Conservation (phyloP, 2,329 filamentous ascomycete species). For the Rhynchosporium agropyri region DNA sequence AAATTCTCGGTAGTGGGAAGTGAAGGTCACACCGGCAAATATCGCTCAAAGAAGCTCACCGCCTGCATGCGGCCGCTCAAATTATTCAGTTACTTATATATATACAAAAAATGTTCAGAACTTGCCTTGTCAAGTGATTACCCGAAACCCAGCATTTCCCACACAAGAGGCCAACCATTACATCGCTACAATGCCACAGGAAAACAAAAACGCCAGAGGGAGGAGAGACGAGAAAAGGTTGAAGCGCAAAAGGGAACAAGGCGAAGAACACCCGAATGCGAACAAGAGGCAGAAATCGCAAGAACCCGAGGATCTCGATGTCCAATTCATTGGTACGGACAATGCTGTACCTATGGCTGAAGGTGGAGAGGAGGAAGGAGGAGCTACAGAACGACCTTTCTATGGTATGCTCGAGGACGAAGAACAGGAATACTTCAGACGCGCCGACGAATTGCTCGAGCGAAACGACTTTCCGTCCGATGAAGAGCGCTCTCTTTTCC, state of each 20-base stretch:
- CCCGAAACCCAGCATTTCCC: neutral
- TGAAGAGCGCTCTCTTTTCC: slow-evolving; percentile 71
- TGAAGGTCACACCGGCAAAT: slow-evolving; percentile 8
- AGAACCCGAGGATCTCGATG: slow-evolving; percentile 31
- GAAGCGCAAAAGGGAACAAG: slow-evolving; percentile 52
- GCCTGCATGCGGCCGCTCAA: slow-evolving; percentile 24
- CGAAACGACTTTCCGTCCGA: slow-evolving; percentile 80
- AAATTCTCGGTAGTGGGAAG: slow-evolving; percentile 3
- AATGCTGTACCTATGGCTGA: slow-evolving; percentile 28
- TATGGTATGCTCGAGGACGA: slow-evolving; percentile 91
- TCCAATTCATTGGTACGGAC: slow-evolving; percentile 31
- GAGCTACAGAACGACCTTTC: slow-evolving; percentile 53
- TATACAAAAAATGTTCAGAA: slow-evolving; percentile 18
- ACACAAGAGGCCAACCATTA: slow-evolving; percentile 6
- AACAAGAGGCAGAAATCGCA: slow-evolving; percentile 44
- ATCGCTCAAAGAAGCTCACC: slow-evolving; percentile 17
- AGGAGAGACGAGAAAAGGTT: slow-evolving; percentile 54
- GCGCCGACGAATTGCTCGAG: slow-evolving; percentile 87
- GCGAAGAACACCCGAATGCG: slow-evolving; percentile 42
- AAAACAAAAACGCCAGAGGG: slow-evolving; percentile 60
- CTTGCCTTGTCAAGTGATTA: neutral
- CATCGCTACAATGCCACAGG: slow-evolving; percentile 56
- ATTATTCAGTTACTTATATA: neutral
- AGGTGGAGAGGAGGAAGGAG: slow-evolving; percentile 32
- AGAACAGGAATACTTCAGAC: slow-evolving; percentile 94